Conservation (phyloP, 371 early-diverging fungal species). For the Rhizopus microsporus region DNA sequence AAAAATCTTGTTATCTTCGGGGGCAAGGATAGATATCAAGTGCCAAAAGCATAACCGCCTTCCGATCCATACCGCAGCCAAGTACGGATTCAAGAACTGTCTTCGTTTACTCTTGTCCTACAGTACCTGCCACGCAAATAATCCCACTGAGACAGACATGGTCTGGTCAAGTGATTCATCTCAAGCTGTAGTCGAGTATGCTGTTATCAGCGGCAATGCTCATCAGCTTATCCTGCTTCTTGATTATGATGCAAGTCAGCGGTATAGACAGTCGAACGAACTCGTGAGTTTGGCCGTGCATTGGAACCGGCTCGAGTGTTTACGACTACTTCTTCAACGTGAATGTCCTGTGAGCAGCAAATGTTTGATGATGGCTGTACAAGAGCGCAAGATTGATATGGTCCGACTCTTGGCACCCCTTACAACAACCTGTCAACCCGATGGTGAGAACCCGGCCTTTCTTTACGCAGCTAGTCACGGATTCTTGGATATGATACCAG, state of each 20-base stretch:
- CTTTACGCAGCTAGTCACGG: slow-evolving; percentile 49
- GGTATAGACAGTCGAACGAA: neutral
- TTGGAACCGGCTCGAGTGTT: slow-evolving; percentile 42
- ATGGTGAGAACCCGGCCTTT: slow-evolving; percentile 37
- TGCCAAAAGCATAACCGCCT: slow-evolving; percentile 21
- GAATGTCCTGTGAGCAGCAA: slow-evolving; percentile 22
- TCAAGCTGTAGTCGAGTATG: slow-evolving; percentile 24
- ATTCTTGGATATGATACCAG: slow-evolving; percentile 41
- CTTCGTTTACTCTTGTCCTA: slow-evolving; percentile 18
- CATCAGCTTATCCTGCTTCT: slow-evolving; percentile 25
- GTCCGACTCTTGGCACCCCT: slow-evolving; percentile 32
- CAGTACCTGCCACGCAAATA: slow-evolving; percentile 7
- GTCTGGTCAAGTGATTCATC: slow-evolving; percentile 10
- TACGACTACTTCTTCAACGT: slow-evolving; percentile 25
- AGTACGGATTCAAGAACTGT: slow-evolving; percentile 28
- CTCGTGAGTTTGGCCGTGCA: slow-evolving; percentile 24
- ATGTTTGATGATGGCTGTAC: slow-evolving; percentile 35
- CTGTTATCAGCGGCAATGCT: slow-evolving; percentile 32
- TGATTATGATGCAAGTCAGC: slow-evolving; percentile 5
- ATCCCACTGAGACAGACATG: slow-evolving; percentile 14
- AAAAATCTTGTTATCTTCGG: slow-evolving; percentile 21
- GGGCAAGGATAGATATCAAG: slow-evolving; percentile 32
- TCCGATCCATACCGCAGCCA: slow-evolving; percentile 34
- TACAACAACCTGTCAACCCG: slow-evolving; percentile 26
- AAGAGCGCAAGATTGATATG: slow-evolving; percentile 49